Evolutionary conservation across 2,329 filamentous ascomycete genomes (phyloP), one percentile per base, ranked within the genome.

Genomic region (Daldinia eschscholtzii): DNA sequence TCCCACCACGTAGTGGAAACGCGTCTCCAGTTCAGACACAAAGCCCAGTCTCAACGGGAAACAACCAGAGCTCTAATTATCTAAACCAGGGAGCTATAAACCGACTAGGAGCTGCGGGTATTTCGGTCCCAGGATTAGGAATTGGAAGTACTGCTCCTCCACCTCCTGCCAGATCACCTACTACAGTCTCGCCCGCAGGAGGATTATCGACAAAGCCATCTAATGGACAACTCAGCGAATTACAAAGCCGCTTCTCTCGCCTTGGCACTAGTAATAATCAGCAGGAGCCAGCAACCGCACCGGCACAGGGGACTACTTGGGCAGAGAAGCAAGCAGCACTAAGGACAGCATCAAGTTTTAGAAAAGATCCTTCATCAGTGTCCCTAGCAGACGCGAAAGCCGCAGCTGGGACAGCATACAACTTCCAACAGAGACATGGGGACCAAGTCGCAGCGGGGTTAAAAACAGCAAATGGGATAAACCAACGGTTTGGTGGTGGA

Each of bases 111-210:
- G 86, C 89, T 41, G 90, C 92, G 0, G 94, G 94, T 0, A 85
- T 97, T 5, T 92, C 90, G 0, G 93, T 97, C 0, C 91, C 93
- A 0, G 91, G 87, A 0, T 83, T 97, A 3, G 92, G 92, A 4
- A 97, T 97, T 68, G 90, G 76, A 30, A 53, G 55, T 26, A 4
- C 75, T 73, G 76, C 70, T 64, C 78, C 76, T 56, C 77, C 65
- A 71, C 76, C 58, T 76, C 74, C 48, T 66, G 74, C 30, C 70
- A 74, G 57, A 9, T 65, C 68, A 7, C 50, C 76, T 77, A 46
- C 74, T 73, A 57, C 68, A 73, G 70, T 56, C 53, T 74, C 70
- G 37, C 70, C 71, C 48, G 73, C 62, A 39, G 70, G 66, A 20
- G 72, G 18, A 4, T 63, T 67, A 15, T 58, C 72, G 26, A 59